These are phyloP conservation scores for Alternaria tenuissima DNA, from an alignment of 2,329 filamentous ascomycete species.

Conservation along the genomic window DNA sequence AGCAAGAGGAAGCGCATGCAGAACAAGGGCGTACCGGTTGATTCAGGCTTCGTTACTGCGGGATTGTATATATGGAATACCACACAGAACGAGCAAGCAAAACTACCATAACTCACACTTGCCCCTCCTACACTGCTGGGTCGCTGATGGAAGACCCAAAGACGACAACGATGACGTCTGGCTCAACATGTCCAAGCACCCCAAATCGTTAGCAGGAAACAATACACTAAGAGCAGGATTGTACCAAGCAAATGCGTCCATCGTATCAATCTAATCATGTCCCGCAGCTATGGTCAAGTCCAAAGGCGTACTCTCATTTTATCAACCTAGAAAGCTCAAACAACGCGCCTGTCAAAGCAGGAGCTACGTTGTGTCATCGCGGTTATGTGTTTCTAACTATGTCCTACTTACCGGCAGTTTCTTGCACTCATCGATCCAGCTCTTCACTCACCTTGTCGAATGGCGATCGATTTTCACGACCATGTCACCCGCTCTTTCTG, in stretches of 20 bases:
- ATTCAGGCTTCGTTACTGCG: conserved; percentile 35
- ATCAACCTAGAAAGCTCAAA: not conserved
- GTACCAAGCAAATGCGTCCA: not conserved
- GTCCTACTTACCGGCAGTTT: not conserved
- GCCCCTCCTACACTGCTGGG: not conserved
- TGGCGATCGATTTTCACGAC: not conserved
- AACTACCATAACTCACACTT: not conserved
- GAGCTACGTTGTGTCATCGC: not conserved
- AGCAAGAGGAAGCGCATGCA: conserved; percentile 8
- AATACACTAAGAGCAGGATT: not conserved
- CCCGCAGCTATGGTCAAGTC: not conserved
- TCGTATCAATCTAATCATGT: not conserved
- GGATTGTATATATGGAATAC: conserved; percentile 48
- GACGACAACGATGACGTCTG: not conserved
- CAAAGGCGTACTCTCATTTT: not conserved
- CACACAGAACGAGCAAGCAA: conserved; percentile 29
- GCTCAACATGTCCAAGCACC: not conserved
- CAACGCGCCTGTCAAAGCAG: not conserved
- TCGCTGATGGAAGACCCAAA: not conserved
- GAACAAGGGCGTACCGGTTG: conserved; percentile 42
- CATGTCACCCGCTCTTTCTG: not conserved
- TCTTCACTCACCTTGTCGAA: not conserved
- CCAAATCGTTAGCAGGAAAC: not conserved
- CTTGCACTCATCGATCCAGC: not conserved
- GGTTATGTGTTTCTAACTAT: not conserved